Evolutionary conservation across 2,329 filamentous ascomycete genomes (phyloP).

Genomic region (Colletotrichum tropicale): DNA sequence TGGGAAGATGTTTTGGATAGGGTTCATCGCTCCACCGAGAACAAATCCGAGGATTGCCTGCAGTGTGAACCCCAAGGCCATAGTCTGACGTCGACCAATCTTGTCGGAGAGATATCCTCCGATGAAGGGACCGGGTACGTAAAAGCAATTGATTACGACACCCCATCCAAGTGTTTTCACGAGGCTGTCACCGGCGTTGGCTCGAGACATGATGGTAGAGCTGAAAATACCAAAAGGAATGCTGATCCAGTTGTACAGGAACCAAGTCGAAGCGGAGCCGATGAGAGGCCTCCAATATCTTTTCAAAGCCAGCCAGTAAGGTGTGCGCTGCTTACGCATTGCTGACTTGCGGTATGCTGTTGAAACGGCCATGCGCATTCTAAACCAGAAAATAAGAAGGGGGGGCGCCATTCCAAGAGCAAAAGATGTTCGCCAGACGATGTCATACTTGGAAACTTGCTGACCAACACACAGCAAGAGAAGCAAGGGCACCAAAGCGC

Average conservation of each 20-base stretch:
- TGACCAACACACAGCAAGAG: conserved; percentile 54
- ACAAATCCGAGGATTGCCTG: conserved; percentile 53
- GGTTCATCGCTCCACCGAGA: conserved; percentile 48
- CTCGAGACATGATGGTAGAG: conserved; percentile 52
- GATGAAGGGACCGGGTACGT: conserved; percentile 50
- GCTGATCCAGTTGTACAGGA: conserved; percentile 58
- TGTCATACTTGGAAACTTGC: conserved; percentile 39
- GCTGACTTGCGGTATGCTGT: conserved; percentile 51
- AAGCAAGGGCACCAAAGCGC: conserved; percentile 52
- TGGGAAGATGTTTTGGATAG: conserved; percentile 50
- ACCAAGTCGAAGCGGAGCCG: conserved; percentile 54
- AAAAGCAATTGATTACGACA: conserved; percentile 54
- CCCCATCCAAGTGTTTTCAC: conserved; percentile 48
- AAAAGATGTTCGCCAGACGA: conserved; percentile 57
- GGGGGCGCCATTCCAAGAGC: conserved; percentile 55
- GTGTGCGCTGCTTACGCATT: conserved; percentile 47
- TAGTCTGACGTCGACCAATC: conserved; percentile 54
- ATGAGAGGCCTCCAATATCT: conserved; percentile 54
- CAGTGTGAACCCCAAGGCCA: conserved; percentile 52
- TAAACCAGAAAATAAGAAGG: conserved; percentile 56
- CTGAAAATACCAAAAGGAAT: conserved; percentile 61
- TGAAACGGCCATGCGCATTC: conserved; percentile 55
- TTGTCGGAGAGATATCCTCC: conserved; percentile 53
- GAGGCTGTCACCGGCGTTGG: conserved; percentile 44
- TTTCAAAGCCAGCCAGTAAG: conserved; percentile 51